A percentile compares a stretch with the other conserved stretches of the same genome.
phyloP scores from a whole-genome alignment of 2,329 filamentous ascomycete genomes.

The Hypoxylon sp. region DNA sequence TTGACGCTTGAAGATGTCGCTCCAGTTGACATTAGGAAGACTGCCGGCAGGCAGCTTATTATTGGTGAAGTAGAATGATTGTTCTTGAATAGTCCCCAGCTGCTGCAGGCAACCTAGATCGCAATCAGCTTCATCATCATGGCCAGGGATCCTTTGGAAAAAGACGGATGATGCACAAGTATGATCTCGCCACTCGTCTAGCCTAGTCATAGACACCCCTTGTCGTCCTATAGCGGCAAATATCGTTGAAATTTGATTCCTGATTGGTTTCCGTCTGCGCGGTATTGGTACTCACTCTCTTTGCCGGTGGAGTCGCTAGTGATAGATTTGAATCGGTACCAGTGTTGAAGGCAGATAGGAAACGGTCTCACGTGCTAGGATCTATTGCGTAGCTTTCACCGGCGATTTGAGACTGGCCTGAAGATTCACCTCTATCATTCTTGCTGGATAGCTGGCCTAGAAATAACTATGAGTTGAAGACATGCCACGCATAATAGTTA shows the following conservation, averaged over 20 bases:
- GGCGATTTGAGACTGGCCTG: not conserved
- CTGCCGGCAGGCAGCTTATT: not conserved
- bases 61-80: not conserved
- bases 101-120: slow-evolving; percentile 13
- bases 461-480: not conserved
- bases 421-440: not conserved
- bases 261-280: slow-evolving; percentile 35
- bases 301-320: slow-evolving; percentile 12
- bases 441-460: not conserved
- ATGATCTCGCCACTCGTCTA: slow-evolving; percentile 7
- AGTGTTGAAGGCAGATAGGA: not conserved
- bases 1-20: not conserved
- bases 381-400: not conserved
- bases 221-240: slow-evolving; percentile 7
- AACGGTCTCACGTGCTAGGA: not conserved
- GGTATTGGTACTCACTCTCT: slow-evolving; percentile 20
- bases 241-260: not conserved
- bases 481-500: not conserved
- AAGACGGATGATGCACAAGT: not conserved
- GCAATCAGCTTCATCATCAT: slow-evolving; percentile 14
- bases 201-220: not conserved
- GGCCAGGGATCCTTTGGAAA: not conserved
- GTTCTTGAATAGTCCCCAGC: not conserved
- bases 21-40: not conserved
- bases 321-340: slow-evolving; percentile 5